These are phyloP conservation scores for Nitzschia palea DNA, from an alignment of 108 stramenopile genomes.

Conservation along the genomic window DNA sequence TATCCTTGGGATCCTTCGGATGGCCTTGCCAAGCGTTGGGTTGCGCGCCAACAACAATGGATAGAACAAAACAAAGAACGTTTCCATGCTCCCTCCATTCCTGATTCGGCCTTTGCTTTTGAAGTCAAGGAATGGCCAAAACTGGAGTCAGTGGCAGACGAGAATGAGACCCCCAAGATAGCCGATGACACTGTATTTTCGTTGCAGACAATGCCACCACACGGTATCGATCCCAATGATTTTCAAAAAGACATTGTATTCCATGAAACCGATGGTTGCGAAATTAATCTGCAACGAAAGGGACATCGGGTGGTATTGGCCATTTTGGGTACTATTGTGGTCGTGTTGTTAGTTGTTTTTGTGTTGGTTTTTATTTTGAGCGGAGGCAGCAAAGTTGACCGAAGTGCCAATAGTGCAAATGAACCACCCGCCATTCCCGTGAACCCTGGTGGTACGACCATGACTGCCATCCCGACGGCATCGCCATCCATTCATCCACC, in stretches of 20 bases:
- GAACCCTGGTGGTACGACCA: not conserved
- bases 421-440: not conserved
- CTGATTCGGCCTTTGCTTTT: no score
- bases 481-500: no score
- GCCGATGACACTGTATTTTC: no score
- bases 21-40: no score
- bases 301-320: not conserved
- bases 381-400: not conserved
- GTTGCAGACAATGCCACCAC: not conserved
- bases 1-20: slow-evolving; percentile 4
- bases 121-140: no score
- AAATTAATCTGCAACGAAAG: not conserved
- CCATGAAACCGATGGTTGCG: not conserved
- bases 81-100: no score
- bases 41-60: no score
- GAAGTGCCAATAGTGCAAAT: not conserved
- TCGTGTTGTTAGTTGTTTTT: not conserved
- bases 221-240: not conserved
- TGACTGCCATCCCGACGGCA: not conserved
- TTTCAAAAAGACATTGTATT: not conserved
- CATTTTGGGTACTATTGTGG: not conserved
- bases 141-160: not conserved
- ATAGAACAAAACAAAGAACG: no score
- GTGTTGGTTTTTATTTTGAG: not conserved
- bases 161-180: not conserved